Conservation (phyloP, 2,329 filamentous ascomycete species). For the Ascocoryne sarcoides region DNA sequence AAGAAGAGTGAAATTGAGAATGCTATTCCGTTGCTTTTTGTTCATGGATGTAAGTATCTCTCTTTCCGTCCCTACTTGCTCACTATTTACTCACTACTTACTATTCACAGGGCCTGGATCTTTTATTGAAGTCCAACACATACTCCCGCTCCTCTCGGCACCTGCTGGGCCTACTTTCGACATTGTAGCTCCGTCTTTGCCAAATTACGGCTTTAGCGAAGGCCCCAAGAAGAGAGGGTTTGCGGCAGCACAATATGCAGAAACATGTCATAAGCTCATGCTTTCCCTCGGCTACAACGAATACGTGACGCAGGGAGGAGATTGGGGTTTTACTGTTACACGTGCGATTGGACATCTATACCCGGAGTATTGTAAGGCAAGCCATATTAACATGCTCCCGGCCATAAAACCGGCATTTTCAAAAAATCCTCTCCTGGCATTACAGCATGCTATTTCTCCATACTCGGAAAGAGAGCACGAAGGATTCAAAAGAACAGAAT, state of each 20-base stretch:
- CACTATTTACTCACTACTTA: not conserved
- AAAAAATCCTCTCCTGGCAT: slow-evolving; percentile 46
- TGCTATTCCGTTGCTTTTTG: slow-evolving; percentile 51
- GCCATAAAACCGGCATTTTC: slow-evolving; percentile 40
- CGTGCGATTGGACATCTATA: slow-evolving; percentile 52
- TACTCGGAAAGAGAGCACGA: slow-evolving; percentile 42
- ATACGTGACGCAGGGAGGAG: slow-evolving; percentile 57
- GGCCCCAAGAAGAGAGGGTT: slow-evolving; percentile 43
- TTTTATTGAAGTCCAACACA: slow-evolving; percentile 56
- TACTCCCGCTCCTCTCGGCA: slow-evolving; percentile 42
- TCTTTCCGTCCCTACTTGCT: not conserved
- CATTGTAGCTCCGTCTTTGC: slow-evolving; percentile 48
- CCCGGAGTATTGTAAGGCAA: slow-evolving; percentile 46
- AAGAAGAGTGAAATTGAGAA: slow-evolving; percentile 39
- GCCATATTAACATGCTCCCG: slow-evolving; percentile 52
- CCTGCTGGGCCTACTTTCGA: slow-evolving; percentile 40
- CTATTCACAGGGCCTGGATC: slow-evolving; percentile 49
- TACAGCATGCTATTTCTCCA: slow-evolving; percentile 45
- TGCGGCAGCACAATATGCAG: slow-evolving; percentile 50
- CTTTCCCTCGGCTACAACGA: slow-evolving; percentile 53
- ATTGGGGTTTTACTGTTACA: slow-evolving; percentile 62
- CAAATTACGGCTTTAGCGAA: slow-evolving; percentile 42
- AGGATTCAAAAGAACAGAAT: slow-evolving; percentile 39
- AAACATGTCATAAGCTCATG: slow-evolving; percentile 62
- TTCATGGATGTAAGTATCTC: slow-evolving; percentile 43